Conservation (phyloP, 2,329 filamentous ascomycete species). For the Dactylellina leptospora region DNA sequence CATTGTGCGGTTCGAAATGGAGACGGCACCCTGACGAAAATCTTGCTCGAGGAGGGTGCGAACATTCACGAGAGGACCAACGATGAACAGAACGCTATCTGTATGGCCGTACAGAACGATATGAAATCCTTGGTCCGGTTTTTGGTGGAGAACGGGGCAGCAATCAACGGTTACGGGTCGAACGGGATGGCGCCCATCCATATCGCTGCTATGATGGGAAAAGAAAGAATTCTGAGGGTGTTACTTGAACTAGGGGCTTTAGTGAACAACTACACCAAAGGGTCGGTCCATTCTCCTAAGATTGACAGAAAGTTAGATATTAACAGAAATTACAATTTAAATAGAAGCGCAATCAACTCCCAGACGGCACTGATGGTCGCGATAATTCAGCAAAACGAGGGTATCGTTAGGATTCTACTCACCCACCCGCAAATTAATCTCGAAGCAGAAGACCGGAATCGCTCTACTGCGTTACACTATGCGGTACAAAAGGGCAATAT, state of each 20-base stretch:
- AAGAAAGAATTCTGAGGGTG: conserved; percentile 34
- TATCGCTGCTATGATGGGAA: conserved; percentile 45
- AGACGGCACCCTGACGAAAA: conserved; percentile 42
- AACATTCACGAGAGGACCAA: conserved; percentile 43
- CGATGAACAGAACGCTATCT: conserved; percentile 48
- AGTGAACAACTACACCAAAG: conserved; percentile 49
- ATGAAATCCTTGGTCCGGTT: conserved; percentile 41
- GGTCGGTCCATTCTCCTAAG: conserved; percentile 9
- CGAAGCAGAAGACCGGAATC: conserved; percentile 43
- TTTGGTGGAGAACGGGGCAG: conserved; percentile 39
- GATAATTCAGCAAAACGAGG: conserved; percentile 46
- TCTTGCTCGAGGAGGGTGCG: conserved; percentile 51
- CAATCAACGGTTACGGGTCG: conserved; percentile 45
- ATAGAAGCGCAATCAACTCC: conserved; percentile 46
- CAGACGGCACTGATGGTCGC: conserved; percentile 54
- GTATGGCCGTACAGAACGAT: conserved; percentile 41
- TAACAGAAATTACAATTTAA: not conserved
- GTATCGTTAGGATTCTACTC: conserved; percentile 42
- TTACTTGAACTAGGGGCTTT: conserved; percentile 33
- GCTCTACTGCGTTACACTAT: conserved; percentile 52
- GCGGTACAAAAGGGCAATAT: conserved; percentile 49
- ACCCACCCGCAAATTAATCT: conserved; percentile 39
- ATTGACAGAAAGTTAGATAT: too few relatives aligned
- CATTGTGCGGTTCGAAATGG: conserved; percentile 49
- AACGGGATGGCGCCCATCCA: conserved; percentile 51